These are phyloP conservation scores for Stagonosporopsis tanaceti DNA, from an alignment of 2,329 filamentous ascomycete species.

Conservation along the genomic window DNA sequence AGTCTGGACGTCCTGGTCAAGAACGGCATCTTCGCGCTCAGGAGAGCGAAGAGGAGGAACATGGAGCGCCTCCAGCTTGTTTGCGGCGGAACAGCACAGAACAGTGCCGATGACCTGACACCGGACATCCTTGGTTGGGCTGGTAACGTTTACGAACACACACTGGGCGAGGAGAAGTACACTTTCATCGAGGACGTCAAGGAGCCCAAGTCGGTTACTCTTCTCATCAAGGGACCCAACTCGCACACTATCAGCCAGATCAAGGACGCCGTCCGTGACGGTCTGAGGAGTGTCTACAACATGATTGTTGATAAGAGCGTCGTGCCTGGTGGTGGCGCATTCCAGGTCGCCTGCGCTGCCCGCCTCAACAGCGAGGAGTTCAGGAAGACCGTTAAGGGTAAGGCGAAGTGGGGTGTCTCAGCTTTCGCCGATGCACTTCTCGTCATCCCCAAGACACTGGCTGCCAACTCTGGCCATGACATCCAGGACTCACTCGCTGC, in stretches of 20 bases:
- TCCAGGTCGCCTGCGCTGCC: conserved; percentile 90
- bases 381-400: conserved; percentile 91
- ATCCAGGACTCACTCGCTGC: conserved; percentile 92
- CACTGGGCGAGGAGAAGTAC: conserved; percentile 97
- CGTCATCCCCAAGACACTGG: conserved; percentile 96
- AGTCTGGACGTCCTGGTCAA: conserved; percentile 96
- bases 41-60: conserved; percentile 95
- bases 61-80: conserved; percentile 98
- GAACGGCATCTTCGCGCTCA: conserved; percentile 94
- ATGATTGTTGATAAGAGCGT: conserved; percentile 99
- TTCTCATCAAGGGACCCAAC: conserved; percentile 98
- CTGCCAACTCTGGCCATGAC: conserved; percentile 94
- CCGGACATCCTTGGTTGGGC: conserved; percentile 94
- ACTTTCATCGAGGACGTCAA: conserved; percentile 99
- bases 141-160: conserved; percentile 95
- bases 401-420: conserved; percentile 93
- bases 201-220: conserved; percentile 95
- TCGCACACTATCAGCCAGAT: conserved; percentile 96
- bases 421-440: conserved; percentile 95
- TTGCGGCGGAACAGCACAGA: conserved; percentile 89
- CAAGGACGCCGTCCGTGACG: conserved; percentile 94
- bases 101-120: conserved; percentile 92
- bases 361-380: conserved; percentile 89
- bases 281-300: conserved; percentile 96
- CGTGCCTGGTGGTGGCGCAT: conserved; percentile 91